Evolutionary conservation across 352 stramenopile species (phyloP), one percentile per base, ranked within the genome.

Genomic region (Thalassiosira exigua): DNA sequence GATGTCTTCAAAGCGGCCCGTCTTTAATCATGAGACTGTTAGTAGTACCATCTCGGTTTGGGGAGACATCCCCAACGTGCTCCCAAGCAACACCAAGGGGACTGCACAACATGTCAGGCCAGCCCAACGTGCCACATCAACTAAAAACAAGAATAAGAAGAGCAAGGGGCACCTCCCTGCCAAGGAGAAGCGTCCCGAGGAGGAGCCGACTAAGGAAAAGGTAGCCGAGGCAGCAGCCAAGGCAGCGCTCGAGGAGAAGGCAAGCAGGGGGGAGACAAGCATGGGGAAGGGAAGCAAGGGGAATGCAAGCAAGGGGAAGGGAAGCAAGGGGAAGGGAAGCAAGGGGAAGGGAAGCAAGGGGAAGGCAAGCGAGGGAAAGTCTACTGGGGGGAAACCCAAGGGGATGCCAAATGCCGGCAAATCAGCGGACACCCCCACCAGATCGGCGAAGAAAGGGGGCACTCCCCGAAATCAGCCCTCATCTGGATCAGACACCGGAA

Each of bases 301-400:
- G 52, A 60, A 60, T 19, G 21, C 52, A 32, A 60, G 4, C 21
- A 26, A 60, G 52, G 52, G 24, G 52, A 60, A 60, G 52, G 26
- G 19, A 32, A 32, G 5, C 11, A 26, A 60, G 52, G 52, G 17
- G 52, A 60, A 60, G 52, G 52, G n/a, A 17, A 17, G 7, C 36
- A 17, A 46, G 36, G 17, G 17, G 36, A 46, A 46, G 52, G 36
- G 7, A 9, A 17, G 17, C 7, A 46, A 46, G 36, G 36, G 17
- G 36, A 46, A 46, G 36, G 36, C 36, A 46, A 46, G 7, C 36
- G 36, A 46, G 36, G 17, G 17, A 17, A 46, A 46, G 36, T 9
- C 36, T 17, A 46, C 36, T 17, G 36, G 17, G 36, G 36, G 36
- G 36, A 46, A 46, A 17, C 7, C 36, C 36, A 46, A 46, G 36